Evolutionary conservation across 768 basidiomycete species (phyloP).

Genomic region (Mycena polygramma): DNA sequence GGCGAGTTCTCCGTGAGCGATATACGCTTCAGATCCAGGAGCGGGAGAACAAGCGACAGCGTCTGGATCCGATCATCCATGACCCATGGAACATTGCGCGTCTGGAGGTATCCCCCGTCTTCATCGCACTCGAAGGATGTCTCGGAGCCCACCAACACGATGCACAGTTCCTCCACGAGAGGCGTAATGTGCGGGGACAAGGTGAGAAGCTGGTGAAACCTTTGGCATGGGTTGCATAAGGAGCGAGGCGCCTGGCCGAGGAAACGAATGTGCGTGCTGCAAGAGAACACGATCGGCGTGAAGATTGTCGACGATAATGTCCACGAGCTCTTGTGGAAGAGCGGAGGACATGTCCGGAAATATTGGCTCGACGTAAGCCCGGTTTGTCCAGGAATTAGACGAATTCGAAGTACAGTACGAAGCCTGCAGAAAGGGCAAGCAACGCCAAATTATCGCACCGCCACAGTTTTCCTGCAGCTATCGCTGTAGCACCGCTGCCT

Average conservation of each 20-base stretch:
- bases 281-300: constrained; percentile 10
- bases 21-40: constrained; percentile 11
- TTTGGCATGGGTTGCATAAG: constrained; percentile 1
- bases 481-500: too few relatives aligned
- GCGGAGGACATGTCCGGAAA: too few relatives aligned
- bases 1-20: constrained; percentile 1
- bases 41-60: constrained; percentile 17
- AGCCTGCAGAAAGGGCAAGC: too few relatives aligned
- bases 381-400: too few relatives aligned
- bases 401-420: too few relatives aligned
- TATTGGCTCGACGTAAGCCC: too few relatives aligned
- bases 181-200: constrained; percentile 4
- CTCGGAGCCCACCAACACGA: constrained; percentile 19
- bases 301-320: constrained; percentile 20
- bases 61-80: neutral
- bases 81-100: neutral
- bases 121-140: neutral
- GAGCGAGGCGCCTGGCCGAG: neutral
- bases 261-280: constrained; percentile 7
- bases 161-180: constrained; percentile 1
- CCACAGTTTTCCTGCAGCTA: too few relatives aligned
- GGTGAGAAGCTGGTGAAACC: neutral
- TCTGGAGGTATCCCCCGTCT: neutral
- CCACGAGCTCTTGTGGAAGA: constrained; percentile 6
- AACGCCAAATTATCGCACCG: too few relatives aligned